Evolutionary conservation across 2,329 filamentous ascomycete genomes (phyloP), one percentile per base, ranked within the genome.

Genomic region (Lachnellula willkommii): DNA sequence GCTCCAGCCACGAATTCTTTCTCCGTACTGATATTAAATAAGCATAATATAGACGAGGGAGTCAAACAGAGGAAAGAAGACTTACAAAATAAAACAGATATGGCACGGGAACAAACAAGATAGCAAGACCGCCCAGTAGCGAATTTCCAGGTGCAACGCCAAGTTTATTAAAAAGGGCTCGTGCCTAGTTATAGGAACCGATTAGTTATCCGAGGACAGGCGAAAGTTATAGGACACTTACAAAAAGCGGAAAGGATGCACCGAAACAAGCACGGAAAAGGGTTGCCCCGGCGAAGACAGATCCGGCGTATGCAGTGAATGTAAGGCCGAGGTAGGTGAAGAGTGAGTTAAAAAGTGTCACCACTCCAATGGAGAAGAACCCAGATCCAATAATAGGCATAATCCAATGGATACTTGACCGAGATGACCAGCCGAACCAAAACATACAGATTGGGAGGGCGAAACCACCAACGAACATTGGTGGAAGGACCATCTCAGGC

Each of bases 251-350:
- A 15, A 57, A 57, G 4, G 47, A n/a, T 2, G 17, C 50, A 36
- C 49, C 54, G 42, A 85, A 69, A 2, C 79, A 75, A 20, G 76
- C 78, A 28, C 79, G 74, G 67, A 78, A 78, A 65, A 82, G 78
- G 70, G 82, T 79, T 63, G 82, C 84, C 8, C 74, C 79, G 1
- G 80, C 80, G 65, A 84, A 82, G 15, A 84, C 70, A 46, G 75
- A 79, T 35, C 80, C 80, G 1, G 79, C 79, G 65, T 81, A 80
- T 62, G 71, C 68, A 7, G 78, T 78, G 61, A 81, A 81, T 54
- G 71, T 73, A 32, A 81, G 71, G 1, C 78, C 77, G 15, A 82
- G 74, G 69, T 82, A 82, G 58, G 80, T 71, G 64, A 82, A 82
- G 66, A 82, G 73, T 68, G 82, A 81, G 57, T 80, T 72, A 63